phyloP scores from a whole-genome alignment of 768 basidiomycete genomes.

The Lactarius tabidus region DNA sequence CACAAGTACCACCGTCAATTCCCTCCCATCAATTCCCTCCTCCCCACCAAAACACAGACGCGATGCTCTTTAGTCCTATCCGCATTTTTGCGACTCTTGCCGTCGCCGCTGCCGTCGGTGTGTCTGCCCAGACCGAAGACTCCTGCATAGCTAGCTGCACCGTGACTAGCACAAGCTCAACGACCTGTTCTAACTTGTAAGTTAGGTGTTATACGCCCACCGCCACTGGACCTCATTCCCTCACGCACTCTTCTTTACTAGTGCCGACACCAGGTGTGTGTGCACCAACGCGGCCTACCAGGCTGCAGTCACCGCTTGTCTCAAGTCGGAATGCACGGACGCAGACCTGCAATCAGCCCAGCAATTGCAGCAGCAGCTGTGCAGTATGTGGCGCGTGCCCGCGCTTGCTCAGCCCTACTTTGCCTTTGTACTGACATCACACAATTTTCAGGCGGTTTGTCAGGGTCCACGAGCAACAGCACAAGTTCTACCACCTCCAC shows the following conservation, averaged over 20 bases:
- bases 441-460: neutral
- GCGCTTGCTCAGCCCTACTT: too few species aligned
- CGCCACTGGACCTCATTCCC: neutral
- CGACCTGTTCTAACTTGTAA: neutral
- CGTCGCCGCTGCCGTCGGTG: neutral
- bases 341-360: constrained; percentile 32
- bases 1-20: too few species aligned
- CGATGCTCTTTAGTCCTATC: constrained; percentile 3
- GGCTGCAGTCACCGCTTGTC: constrained; percentile 31
- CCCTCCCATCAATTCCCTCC: neutral
- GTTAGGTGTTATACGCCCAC: neutral
- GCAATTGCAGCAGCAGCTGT: constrained; percentile 32
- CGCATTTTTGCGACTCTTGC: neutral
- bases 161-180: neutral
- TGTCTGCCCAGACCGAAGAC: constrained; percentile 9
- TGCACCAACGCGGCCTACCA: constrained; percentile 41
- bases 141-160: neutral
- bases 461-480: neutral
- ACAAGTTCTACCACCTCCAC: too few species aligned
- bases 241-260: constrained; percentile 23
- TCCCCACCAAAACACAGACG: neutral
- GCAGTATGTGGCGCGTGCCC: too few species aligned
- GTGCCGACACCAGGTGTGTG: constrained; percentile 38
- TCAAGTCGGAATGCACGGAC: constrained; percentile 34
- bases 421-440: neutral